Evolutionary conservation across 1,139 yeast species (phyloP), one percentile per base, ranked within the genome.

Genomic region (Taphrina pruni): DNA sequence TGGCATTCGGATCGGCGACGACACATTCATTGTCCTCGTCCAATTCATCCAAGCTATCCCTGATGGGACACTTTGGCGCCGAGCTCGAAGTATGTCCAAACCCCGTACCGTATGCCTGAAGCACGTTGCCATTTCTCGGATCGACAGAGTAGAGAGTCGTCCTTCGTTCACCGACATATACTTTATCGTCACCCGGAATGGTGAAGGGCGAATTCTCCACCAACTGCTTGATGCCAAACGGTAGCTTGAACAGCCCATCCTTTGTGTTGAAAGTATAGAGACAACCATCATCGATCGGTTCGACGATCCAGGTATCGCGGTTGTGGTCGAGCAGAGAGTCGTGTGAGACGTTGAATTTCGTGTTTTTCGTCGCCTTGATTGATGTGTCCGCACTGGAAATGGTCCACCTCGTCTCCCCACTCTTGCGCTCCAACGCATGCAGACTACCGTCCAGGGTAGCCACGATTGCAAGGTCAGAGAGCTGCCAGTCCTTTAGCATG

Each of bases 361-460:
- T 38, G 6, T 51, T 17, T 52, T 36, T 35, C 14, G 50, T 8
- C 6, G 69, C 58, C 41, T 51, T 38, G 26, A 58, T 39, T 14
- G 64, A 38, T 6, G 58, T 41, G 20, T 48, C 76, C 20, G 83
- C 77, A 73, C 87, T 79, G 72, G 83, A 85, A 12, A 93, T 79
- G 0, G 92, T 84, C 99, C 99, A 94, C 20, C 88, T 76, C 21
- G 88, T 79, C 52, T 86, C 85, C 0, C 99, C 99, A 0, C 89
- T 86, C 70, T 85, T 82, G 71, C 99, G 81, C 73, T 88, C 88
- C 14, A 94, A 78, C 0, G 95, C 97, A 76, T 91, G 95, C 21
- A 94, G 78, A 39, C 89, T 87, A 0, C 99, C 99, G 75, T 94
- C 97, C 1, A 93, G 85, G 74, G 94, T 96, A 38, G 96, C 87